phyloP scores from a whole-genome alignment of 768 basidiomycete species.

The Phlebiopsis flavidoalba region DNA sequence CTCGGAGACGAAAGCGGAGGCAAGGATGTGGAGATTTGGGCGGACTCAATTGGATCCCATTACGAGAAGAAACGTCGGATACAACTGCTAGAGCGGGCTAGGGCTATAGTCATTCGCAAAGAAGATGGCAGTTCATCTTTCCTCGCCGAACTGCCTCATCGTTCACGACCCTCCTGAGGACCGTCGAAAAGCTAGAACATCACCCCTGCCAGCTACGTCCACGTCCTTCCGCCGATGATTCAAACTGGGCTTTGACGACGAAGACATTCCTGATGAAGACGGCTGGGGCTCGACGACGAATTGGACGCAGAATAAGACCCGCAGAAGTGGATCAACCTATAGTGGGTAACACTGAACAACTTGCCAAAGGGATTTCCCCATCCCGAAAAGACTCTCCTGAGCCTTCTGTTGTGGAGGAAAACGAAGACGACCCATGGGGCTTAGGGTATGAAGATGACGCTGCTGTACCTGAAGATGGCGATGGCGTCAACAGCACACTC shows the following conservation, averaged over 20 bases:
- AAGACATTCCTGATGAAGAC: conserved; percentile 28
- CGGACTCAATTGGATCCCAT: conserved; percentile 58
- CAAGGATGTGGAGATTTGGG: conserved; percentile 62
- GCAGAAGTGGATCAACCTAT: conserved; percentile 4
- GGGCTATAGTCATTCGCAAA: conserved; percentile 45
- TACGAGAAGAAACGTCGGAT: conserved; percentile 76
- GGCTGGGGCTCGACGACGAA: conserved; percentile 39
- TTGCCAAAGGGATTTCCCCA: not conserved
- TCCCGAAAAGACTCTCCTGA: not conserved
- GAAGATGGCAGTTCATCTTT: conserved; percentile 38
- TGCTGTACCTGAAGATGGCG: conserved; percentile 24
- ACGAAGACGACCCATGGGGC: conserved; percentile 67
- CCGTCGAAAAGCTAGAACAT: not conserved
- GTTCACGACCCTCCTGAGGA: not conserved
- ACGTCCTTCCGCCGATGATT: conserved; percentile 21
- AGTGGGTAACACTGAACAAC: conserved; percentile 1
- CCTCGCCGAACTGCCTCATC: conserved; percentile 15
- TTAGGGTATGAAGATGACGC: conserved; percentile 57
- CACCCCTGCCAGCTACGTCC: not conserved
- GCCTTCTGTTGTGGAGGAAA: conserved; percentile 17
- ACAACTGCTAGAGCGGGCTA: conserved; percentile 57
- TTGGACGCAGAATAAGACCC: too few species aligned
- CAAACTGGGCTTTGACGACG: conserved; percentile 45
- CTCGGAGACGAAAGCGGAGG: conserved; percentile 46
- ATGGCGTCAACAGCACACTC: conserved; percentile 32